A percentile compares a stretch with the other conserved stretches of the same genome.
phyloP scores from a whole-genome alignment of 139 green algal species.

The Chlorella sp. region DNA sequence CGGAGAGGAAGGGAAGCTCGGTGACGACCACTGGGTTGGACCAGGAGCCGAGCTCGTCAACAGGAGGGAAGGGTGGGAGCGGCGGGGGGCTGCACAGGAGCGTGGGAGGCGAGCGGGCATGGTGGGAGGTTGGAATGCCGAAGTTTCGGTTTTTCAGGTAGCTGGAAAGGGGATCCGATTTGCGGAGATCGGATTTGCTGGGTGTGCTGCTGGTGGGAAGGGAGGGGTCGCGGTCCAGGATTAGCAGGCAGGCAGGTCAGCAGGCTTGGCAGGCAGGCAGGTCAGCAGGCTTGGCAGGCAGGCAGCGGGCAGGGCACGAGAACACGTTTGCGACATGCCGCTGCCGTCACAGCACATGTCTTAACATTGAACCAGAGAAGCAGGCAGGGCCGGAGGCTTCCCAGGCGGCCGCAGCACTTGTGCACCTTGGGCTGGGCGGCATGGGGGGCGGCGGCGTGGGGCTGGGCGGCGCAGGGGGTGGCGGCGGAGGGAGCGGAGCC shows the following conservation, averaged over 20 bases:
- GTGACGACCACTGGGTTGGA: not conserved
- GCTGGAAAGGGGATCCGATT: too few relatives aligned
- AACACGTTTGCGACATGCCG: too few relatives aligned
- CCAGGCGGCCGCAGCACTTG: too few relatives aligned
- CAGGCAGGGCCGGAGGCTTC: not conserved
- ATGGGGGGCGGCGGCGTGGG: not conserved
- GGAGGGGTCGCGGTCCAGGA: too few relatives aligned
- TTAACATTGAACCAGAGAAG: not conserved
- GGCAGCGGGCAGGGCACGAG: not conserved
- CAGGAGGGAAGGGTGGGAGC: not conserved
- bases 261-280: too few relatives aligned
- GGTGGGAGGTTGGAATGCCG: too few relatives aligned
- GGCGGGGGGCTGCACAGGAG: not conserved
- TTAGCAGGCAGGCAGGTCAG: too few relatives aligned
- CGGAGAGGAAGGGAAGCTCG: too few relatives aligned
- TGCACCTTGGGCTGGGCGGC: not conserved
- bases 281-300: not conserved
- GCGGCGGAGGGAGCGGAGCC: not conserved
- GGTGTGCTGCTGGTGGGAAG: too few relatives aligned
- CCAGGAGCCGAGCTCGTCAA: not conserved
- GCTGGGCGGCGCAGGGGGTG: not conserved
- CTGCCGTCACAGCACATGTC: too few relatives aligned
- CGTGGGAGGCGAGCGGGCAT: not conserved
- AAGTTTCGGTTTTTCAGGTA: too few relatives aligned
- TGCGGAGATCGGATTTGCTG: too few relatives aligned